Percentiles rank a stretch among this genome's conserved stretches.
phyloP scores from a whole-genome alignment of 2,329 filamentous ascomycete species.

The Cercospora janseana region DNA sequence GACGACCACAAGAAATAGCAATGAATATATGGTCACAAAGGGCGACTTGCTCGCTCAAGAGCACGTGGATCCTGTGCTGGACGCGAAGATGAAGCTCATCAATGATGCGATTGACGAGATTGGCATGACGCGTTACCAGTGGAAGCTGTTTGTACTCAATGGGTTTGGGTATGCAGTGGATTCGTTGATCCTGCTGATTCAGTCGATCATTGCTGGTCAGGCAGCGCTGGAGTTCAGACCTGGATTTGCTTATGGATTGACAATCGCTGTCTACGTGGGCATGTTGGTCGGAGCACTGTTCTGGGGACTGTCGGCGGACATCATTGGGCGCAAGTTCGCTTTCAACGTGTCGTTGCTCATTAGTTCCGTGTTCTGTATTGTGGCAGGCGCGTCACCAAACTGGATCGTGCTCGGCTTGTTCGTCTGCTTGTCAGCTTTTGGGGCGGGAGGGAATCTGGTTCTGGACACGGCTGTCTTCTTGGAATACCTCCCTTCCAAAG shows the following conservation, averaged over 20 bases:
- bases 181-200: slow-evolving; percentile 57
- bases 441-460: slow-evolving; percentile 62
- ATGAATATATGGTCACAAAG: slow-evolving; percentile 33
- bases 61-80: slow-evolving; percentile 60
- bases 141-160: slow-evolving; percentile 60
- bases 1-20: neutral
- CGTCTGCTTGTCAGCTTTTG: slow-evolving; percentile 62
- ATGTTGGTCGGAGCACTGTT: slow-evolving; percentile 60
- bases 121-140: slow-evolving; percentile 55
- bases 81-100: slow-evolving; percentile 66
- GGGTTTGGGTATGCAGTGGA: slow-evolving; percentile 63
- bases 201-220: slow-evolving; percentile 60
- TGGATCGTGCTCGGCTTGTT: slow-evolving; percentile 66
- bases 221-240: slow-evolving; percentile 60
- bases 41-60: slow-evolving; percentile 58
- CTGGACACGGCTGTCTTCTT: slow-evolving; percentile 61
- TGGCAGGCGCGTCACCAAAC: slow-evolving; percentile 65
- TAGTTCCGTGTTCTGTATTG: slow-evolving; percentile 60
- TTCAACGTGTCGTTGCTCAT: slow-evolving; percentile 68
- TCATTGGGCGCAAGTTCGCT: slow-evolving; percentile 65
- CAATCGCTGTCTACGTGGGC: slow-evolving; percentile 59
- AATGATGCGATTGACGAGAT: slow-evolving; percentile 62
- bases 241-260: slow-evolving; percentile 56
- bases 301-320: slow-evolving; percentile 66
- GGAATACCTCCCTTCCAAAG: slow-evolving; percentile 56